These are phyloP conservation scores for Leptographium galeiforme DNA, from an alignment of 2,329 filamentous ascomycete species.

Conservation along the genomic window DNA sequence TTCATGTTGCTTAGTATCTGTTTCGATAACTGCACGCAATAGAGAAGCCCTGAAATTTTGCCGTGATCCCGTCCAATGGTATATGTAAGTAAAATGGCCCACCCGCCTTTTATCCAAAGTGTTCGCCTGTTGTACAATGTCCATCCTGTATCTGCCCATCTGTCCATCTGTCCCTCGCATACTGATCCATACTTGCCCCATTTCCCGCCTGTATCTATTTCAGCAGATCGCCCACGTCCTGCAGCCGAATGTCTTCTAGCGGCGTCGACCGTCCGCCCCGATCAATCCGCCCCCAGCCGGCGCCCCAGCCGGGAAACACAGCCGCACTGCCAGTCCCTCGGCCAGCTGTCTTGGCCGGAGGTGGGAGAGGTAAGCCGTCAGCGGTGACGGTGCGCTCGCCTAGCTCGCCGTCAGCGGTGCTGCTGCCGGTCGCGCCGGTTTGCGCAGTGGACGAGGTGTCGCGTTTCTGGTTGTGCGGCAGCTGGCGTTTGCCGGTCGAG, in stretches of 20 bases:
- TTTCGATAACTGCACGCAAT: too few species aligned
- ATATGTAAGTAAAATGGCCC: too few species aligned
- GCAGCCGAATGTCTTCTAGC: conserved; percentile 21
- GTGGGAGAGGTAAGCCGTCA: conserved; percentile 1
- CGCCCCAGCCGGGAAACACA: conserved; percentile 23
- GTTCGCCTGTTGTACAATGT: too few species aligned
- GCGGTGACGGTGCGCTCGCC: conserved; percentile 9
- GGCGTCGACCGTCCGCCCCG: conserved; percentile 15
- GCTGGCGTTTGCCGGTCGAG: not conserved
- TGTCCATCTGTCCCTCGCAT: too few species aligned
- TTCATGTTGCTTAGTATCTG: too few species aligned
- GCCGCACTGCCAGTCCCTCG: conserved; percentile 5
- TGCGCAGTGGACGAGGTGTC: not conserved
- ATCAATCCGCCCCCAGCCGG: conserved; percentile 26
- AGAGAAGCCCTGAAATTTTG: too few species aligned
- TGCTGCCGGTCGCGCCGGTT: not conserved
- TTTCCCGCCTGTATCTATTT: not conserved
- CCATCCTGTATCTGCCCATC: too few species aligned
- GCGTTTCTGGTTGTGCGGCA: not conserved
- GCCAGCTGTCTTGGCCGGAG: not conserved
- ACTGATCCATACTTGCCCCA: too few species aligned
- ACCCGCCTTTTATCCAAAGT: too few species aligned
- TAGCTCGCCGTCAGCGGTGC: not conserved
- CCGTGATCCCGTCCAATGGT: too few species aligned
- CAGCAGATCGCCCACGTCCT: conserved; percentile 24